Base-by-base conservation (phyloP, 805 yeast genomes). In the Ogataea pini region DNA sequence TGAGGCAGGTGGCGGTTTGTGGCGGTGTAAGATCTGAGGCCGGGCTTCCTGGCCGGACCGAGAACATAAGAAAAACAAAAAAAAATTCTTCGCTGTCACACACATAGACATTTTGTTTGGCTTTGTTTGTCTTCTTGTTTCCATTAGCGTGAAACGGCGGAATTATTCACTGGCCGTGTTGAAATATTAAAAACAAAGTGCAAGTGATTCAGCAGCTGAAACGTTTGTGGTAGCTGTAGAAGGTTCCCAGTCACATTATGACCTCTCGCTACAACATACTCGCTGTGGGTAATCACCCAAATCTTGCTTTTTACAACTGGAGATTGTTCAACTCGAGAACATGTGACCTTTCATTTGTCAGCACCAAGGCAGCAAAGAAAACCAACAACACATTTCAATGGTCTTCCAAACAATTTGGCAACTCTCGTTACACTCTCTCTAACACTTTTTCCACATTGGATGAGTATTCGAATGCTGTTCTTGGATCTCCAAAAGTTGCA, bases 261-360 rank as follows among this genome's bases (percentile, higher is more conserved):
- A 43, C 62, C 8, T 47, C 59, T 27, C 60, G 65, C 44, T 57
- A 59, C 43, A 67, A 63, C 48, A 58, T 69, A 27, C 54, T 70
- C 32, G 50, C 70, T 54, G 77, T 79, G 52, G 88, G 88, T 25
- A 62, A 72, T 8, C 79, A 77, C 62, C 82, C 87, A 27, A 79
- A 80, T 61, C 61, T 82, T 42, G 72, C 78, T 27, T 82, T 79
- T 63, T 83, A 83, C 62, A 75, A 77, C 14, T 80, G 84, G 84
- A 70, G 83, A 44, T 60, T 82, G 31, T 76, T 72, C 43, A 69
- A 71, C 42, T 74, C 85, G 1, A 68, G 68, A 56, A 60, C 60
- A 29, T 72, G 74, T 44, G 65, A 69, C 36, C 46, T 73, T n/a
- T 60, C 82, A 12, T 53, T 75, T 16, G 72, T 80, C 28, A 69